Base-by-base conservation (phyloP, 208 protist genomes). In the Leishmania guyanensis region DNA sequence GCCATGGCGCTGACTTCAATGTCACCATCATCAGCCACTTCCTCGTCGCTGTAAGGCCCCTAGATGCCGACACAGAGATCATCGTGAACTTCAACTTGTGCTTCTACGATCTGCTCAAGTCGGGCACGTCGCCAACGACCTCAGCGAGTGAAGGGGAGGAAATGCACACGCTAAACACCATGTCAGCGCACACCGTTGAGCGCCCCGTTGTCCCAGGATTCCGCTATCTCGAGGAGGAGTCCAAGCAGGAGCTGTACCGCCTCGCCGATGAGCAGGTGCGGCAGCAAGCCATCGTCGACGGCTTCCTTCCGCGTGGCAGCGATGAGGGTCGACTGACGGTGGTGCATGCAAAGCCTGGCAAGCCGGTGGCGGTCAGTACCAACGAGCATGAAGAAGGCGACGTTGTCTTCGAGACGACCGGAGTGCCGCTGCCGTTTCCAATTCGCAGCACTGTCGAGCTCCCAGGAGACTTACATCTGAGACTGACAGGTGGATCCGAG, bases 221-320 rank as follows among this genome's bases (percentile, higher is more conserved):
- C 78, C 89, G 90, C 72, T 90, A 89, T 81, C 82, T 95, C 51
- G 48, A 70, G 22, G 89, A 93, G 58, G 86, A 82, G 22, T 81
- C 91, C 73, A 90, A 95, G 84, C 91, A 95, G 78, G 64, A 80
- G 50, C 82, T 93, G 14, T 97, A 95, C 80, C 77, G 82, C 20
- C 94, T 89, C 81, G 91, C 92, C 0, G 93, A 97, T 78, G 93
- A 97, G 78, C 46, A 72, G n/a, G 92, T 97, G n/a, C 93, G 93
- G 5, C 82, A 94, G 86, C 83, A 79, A 39, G 93, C 92, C 53
- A 89, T 97, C 77, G 60, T 66, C 1, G 87, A 95, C 78, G 90
- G 92, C 33, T 97, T 95, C 74, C 81, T 95, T 50, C 92, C 93
- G 8, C 62, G 85, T 14, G 82, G 86, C 79, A 85, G 78, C 65